Evolutionary conservation across 2,329 filamentous ascomycete species (phyloP), one percentile per base, ranked within the genome.

Genomic region (Neonectria hederae): DNA sequence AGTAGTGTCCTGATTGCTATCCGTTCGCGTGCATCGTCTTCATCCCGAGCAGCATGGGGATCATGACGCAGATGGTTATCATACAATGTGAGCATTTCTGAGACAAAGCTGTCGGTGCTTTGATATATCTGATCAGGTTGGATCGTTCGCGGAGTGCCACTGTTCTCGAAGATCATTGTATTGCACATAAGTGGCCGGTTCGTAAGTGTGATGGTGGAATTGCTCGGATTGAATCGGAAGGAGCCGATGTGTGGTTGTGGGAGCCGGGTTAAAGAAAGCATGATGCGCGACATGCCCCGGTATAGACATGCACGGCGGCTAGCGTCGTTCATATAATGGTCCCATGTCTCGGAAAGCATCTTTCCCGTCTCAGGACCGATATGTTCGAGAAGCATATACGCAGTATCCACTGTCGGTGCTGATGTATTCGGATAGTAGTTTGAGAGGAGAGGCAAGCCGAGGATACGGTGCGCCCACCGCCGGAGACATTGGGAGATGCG

Each of bases 1-100:
- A 76, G 73, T 28, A 77, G 55, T 40, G 55, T 62, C 59, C 59
- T 54, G 24, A 69, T 54, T 14, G 75, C 65, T 70, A 78, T 77
- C 51, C 74, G 72, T 42, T 70, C 67, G 65, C 56, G 71, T 46
- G 70, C 74, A 66, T 78, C 75, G 38, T 65, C 64, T n/a, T 60
- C 65, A 63, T 68, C 46, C 28, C 56, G 69, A 38, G 71, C 70
- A 17, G 75, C 74, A 46, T 72, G 69, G 54, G 68, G 72, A 40
- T 78, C 64, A 30, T 62, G 65, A 38, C 76, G 73, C 43, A 78
- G 71, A 38, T 62, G 57, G 48, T 59, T 60, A 49, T 74, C 32
- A 7, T 38, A 17, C 6, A 38, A 14, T 7, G 32, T 38, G 7
- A 38, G 32, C 32, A 38, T 38, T 5, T 38, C 32, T 13, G 32